Evolutionary conservation across 2,329 filamentous ascomycete genomes (phyloP).

Genomic region (Boeremia lycopersici): DNA sequence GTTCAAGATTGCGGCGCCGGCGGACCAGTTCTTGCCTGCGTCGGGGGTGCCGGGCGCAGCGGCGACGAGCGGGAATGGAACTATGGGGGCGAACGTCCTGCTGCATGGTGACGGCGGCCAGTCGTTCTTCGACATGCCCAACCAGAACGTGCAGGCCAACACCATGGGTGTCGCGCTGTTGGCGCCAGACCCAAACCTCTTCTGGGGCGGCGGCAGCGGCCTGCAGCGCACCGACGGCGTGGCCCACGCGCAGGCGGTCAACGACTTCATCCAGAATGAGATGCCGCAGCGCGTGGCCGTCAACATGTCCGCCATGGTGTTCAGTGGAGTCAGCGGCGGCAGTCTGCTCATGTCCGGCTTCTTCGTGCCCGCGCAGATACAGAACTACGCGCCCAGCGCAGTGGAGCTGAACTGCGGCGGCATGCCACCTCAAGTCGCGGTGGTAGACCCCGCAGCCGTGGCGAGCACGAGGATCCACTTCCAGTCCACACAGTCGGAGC

Average conservation of each 20-base stretch:
- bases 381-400: slow-evolving; percentile 57
- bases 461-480: slow-evolving; percentile 60
- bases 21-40: slow-evolving; percentile 58
- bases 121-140: slow-evolving; percentile 64
- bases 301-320: slow-evolving; percentile 59
- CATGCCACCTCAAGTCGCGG: slow-evolving; percentile 59
- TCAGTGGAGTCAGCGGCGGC: slow-evolving; percentile 64
- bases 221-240: slow-evolving; percentile 60
- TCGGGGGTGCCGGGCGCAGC: slow-evolving; percentile 58
- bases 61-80: slow-evolving; percentile 41
- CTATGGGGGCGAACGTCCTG: slow-evolving; percentile 60
- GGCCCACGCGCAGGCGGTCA: slow-evolving; percentile 62
- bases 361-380: slow-evolving; percentile 63
- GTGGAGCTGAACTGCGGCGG: slow-evolving; percentile 64
- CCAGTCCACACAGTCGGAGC: slow-evolving; percentile 61
- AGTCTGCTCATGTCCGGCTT: slow-evolving; percentile 61
- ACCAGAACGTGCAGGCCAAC: slow-evolving; percentile 58
- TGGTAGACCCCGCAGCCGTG: slow-evolving; percentile 52
- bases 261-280: slow-evolving; percentile 57
- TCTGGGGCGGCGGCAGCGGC: slow-evolving; percentile 63
- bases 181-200: slow-evolving; percentile 59
- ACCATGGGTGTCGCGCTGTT: slow-evolving; percentile 61
- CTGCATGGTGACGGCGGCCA: slow-evolving; percentile 66
- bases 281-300: slow-evolving; percentile 62
- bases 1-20: slow-evolving; percentile 62